Evolutionary conservation across 2,329 filamentous ascomycete genomes (phyloP).

Genomic region (Cladophialophora psammophila): DNA sequence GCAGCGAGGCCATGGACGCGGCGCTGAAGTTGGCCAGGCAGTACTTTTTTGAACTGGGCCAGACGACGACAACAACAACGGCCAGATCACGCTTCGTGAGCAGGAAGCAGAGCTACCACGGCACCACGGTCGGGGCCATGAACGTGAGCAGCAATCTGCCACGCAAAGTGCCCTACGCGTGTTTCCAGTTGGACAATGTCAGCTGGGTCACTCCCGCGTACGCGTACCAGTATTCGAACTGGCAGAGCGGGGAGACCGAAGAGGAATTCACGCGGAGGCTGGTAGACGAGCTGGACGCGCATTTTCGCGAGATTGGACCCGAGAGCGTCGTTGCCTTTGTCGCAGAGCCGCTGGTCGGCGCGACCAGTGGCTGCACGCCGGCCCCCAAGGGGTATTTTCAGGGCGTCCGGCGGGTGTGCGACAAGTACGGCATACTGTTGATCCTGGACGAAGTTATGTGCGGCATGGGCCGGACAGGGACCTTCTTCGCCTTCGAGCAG

Average conservation of each 20-base stretch:
- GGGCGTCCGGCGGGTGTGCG: conserved; percentile 62
- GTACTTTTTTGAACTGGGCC: conserved; percentile 54
- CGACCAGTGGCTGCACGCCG: conserved; percentile 61
- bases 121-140: conserved; percentile 59
- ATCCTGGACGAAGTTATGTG: conserved; percentile 73
- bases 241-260: conserved; percentile 47
- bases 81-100: conserved; percentile 51
- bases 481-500: conserved; percentile 34
- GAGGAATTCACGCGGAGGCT: conserved; percentile 52
- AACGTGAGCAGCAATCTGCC: conserved; percentile 50
- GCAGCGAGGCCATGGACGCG: conserved; percentile 62
- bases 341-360: conserved; percentile 60
- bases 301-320: conserved; percentile 57
- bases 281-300: conserved; percentile 55
- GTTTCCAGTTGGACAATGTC: conserved; percentile 29
- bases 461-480: conserved; percentile 64
- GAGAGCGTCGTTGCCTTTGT: conserved; percentile 59
- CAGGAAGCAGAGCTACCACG: conserved; percentile 58
- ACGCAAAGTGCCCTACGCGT: conserved; percentile 47
- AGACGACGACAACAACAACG: conserved; percentile 33
- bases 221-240: conserved; percentile 50
- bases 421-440: conserved; percentile 72
- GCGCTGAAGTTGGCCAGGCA: conserved; percentile 59
- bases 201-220: conserved; percentile 43
- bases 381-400: conserved; percentile 62